Evolutionary conservation across 2,329 filamentous ascomycete species (phyloP).

Genomic region (Westerdykella aurantiaca): DNA sequence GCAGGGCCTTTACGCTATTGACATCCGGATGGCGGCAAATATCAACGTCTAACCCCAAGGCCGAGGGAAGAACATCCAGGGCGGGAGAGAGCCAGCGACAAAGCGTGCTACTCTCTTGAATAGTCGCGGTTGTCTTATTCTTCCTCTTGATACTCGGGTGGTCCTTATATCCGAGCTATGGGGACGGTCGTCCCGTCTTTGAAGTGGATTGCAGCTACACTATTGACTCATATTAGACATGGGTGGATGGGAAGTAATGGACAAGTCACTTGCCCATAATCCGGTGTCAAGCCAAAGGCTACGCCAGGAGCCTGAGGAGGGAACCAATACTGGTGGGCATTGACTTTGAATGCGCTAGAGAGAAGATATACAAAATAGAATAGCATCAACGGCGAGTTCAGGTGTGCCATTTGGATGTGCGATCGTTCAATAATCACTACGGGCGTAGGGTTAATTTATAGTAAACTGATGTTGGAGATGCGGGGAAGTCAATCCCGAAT

Average conservation of each 20-base stretch:
- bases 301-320: slow-evolving; percentile 2
- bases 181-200: slow-evolving; percentile 7
- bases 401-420: too few species aligned
- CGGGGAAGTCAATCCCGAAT: too few species aligned
- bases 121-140: slow-evolving; percentile 1
- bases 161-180: slow-evolving; percentile 8
- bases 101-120: slow-evolving; percentile 1
- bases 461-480: too few species aligned
- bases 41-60: slow-evolving; percentile 1
- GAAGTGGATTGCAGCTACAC: slow-evolving; percentile 8
- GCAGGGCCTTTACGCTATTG: slow-evolving; percentile 3
- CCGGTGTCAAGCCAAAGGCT: slow-evolving; percentile 9
- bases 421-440: too few species aligned
- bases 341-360: too few species aligned
- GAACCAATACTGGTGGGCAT: too few species aligned
- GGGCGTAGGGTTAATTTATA: too few species aligned
- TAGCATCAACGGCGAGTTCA: too few species aligned
- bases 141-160: slow-evolving; percentile 10
- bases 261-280: slow-evolving; percentile 8
- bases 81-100: slow-evolving; percentile 6
- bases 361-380: too few species aligned
- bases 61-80: slow-evolving; percentile 3
- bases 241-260: too few species aligned
- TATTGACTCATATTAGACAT: slow-evolving; percentile 1
- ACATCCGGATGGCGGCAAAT: slow-evolving; percentile 7